Percentiles rank a stretch among this genome's conserved stretches.
phyloP scores from a whole-genome alignment of 768 basidiomycete genomes.

The Mycena galericulata region DNA sequence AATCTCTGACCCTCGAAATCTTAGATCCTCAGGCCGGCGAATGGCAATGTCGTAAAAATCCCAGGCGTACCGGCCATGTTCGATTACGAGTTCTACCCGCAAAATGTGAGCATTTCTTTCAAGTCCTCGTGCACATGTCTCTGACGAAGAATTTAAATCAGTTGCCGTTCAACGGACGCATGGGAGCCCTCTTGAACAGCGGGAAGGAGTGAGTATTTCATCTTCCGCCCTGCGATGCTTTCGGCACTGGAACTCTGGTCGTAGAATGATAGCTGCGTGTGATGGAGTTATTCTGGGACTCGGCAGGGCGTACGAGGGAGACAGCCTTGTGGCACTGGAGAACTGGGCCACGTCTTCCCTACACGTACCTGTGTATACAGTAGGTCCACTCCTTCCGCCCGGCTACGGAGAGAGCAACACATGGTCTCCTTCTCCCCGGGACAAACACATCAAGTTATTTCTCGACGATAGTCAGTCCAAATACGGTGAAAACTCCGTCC shows the following conservation, averaged over 20 bases:
- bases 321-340: slow-evolving; percentile 12
- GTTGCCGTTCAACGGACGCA: neutral
- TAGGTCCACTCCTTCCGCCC: slow-evolving; percentile 20
- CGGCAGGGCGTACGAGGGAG: slow-evolving; percentile 5
- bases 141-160: neutral
- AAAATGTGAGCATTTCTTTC: neutral
- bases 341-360: neutral
- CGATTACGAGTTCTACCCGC: slow-evolving; percentile 14
- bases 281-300: slow-evolving; percentile 1
- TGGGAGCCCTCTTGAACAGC: neutral
- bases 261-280: neutral
- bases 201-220: neutral
- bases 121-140: neutral
- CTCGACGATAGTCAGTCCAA: neutral
- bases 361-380: slow-evolving; percentile 4
- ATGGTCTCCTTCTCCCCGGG: neutral
- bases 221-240: neutral
- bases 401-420: neutral
- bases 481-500: slow-evolving; percentile 2
- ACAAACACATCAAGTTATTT: neutral
- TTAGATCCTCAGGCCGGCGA: neutral
- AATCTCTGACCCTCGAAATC: neutral
- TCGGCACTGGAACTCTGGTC: neutral
- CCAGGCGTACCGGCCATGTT: slow-evolving; percentile 8
- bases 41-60: neutral